A percentile compares a stretch with the other conserved stretches of the same genome.
Conservation (phyloP, 345 rosid genomes). For the Passiflora organensis region DNA sequence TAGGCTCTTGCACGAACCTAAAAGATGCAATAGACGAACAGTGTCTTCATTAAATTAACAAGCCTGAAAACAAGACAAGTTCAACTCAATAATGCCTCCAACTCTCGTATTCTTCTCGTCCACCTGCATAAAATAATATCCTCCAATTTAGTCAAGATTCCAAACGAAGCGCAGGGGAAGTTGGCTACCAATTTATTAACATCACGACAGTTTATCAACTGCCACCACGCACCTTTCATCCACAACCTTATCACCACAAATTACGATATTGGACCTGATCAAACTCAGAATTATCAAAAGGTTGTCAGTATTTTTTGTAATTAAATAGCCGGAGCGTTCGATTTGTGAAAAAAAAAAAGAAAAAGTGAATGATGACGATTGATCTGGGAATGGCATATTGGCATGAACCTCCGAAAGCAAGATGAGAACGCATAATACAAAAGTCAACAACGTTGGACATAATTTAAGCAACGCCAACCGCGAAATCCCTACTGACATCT, state of each 20-base stretch:
- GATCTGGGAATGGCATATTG: too few relatives aligned
- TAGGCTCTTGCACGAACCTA: too few relatives aligned
- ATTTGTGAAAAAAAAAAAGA: not conserved
- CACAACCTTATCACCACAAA: conserved; percentile 4
- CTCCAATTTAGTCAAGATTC: not conserved
- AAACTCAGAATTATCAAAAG: not conserved
- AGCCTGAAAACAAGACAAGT: too few relatives aligned
- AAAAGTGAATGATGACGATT: not conserved
- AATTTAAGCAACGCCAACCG: too few relatives aligned
- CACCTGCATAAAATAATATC: not conserved
- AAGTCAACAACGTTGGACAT: too few relatives aligned
- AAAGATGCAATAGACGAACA: too few relatives aligned
- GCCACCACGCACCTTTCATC: not conserved
- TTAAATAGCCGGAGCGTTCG: too few relatives aligned
- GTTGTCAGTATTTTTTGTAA: too few relatives aligned
- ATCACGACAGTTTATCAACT: conserved; percentile 16
- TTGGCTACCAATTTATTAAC: conserved; percentile 15
- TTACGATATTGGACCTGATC: not conserved
- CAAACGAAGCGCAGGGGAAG: not conserved
- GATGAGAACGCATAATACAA: conserved; percentile 25
- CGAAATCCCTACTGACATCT: too few relatives aligned
- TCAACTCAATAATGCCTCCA: too few relatives aligned
- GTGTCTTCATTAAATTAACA: too few relatives aligned
- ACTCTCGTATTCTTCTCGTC: too few relatives aligned
- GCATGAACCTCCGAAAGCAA: conserved; percentile 1